phyloP scores from a whole-genome alignment of 208 protist genomes.

The Trypanosoma rangeli region DNA sequence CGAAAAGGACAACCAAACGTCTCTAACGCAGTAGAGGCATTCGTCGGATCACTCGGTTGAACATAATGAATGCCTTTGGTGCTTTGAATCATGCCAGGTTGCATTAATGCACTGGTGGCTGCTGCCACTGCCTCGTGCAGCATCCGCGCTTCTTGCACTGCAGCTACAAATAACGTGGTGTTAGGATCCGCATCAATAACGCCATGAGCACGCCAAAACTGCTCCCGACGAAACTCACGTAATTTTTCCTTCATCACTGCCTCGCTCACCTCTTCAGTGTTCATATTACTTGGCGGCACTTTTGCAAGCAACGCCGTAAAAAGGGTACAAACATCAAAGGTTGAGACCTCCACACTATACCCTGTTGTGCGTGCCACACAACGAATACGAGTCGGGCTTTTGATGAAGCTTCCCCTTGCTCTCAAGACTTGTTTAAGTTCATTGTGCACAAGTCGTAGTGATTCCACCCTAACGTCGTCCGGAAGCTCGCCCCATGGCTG shows the following conservation, averaged over 20 bases:
- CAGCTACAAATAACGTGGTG: constrained; percentile 51
- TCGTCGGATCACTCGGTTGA: constrained; percentile 59
- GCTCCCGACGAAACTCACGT: constrained; percentile 58
- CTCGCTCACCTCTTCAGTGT: constrained; percentile 31
- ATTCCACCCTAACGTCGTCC: constrained; percentile 43
- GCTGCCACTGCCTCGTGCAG: constrained; percentile 66
- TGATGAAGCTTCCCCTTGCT: constrained; percentile 33
- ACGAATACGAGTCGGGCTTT: constrained; percentile 45
- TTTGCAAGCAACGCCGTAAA: constrained; percentile 65
- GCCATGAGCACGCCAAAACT: constrained; percentile 74
- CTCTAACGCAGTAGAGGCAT: constrained; percentile 66
- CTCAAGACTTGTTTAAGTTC: constrained; percentile 63
- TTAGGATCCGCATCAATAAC: constrained; percentile 83
- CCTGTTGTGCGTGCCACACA: constrained; percentile 62
- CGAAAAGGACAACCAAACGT: constrained; percentile 68
- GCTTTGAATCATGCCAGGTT: constrained; percentile 82
- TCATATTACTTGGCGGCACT: constrained; percentile 37
- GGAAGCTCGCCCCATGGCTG: constrained; percentile 80
- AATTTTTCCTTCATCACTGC: constrained; percentile 30
- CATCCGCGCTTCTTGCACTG: constrained; percentile 55
- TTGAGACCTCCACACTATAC: constrained; percentile 81
- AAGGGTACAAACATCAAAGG: constrained; percentile 76
- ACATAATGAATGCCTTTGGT: constrained; percentile 79
- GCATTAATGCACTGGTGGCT: constrained; percentile 78
- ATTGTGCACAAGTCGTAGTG: constrained; percentile 52